These are phyloP conservation scores for Arachis hypogaea DNA, from an alignment of 306 rosid species.

Conservation along the genomic window DNA sequence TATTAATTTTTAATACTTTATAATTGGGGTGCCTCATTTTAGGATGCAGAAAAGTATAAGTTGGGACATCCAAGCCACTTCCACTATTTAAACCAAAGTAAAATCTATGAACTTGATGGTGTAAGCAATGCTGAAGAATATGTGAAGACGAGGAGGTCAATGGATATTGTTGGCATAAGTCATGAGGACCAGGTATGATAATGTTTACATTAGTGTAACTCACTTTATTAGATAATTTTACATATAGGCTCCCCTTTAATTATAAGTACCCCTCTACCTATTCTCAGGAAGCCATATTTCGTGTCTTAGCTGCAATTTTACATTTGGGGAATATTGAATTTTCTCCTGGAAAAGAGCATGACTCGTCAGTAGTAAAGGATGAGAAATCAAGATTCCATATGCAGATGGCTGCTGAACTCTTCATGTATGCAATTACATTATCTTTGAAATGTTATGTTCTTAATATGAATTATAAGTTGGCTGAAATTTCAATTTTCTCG, in stretches of 20 bases:
- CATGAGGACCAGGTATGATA: slow-evolving; percentile 77
- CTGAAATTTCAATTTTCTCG: slow-evolving; percentile 28
- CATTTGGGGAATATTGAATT: slow-evolving; percentile 93
- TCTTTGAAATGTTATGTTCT: slow-evolving; percentile 26
- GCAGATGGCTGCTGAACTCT: slow-evolving; percentile 81
- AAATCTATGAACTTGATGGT: slow-evolving; percentile 82
- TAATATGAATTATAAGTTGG: slow-evolving; percentile 20
- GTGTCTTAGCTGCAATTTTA: slow-evolving; percentile 86
- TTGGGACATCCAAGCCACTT: slow-evolving; percentile 84
- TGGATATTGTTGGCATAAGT: slow-evolving; percentile 93
- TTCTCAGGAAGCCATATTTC: slow-evolving; percentile 85
- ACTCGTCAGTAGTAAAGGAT: slow-evolving; percentile 79
- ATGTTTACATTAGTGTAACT: slow-evolving; percentile 23
- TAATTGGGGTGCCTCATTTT: slow-evolving; percentile 44
- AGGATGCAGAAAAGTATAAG: slow-evolving; percentile 91
- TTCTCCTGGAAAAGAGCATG: slow-evolving; percentile 96
- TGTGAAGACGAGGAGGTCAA: slow-evolving; percentile 83
- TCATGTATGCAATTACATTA: slow-evolving; percentile 64
- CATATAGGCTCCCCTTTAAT: slow-evolving; percentile 20
- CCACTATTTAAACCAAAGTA: slow-evolving; percentile 93
- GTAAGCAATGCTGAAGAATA: slow-evolving; percentile 89
- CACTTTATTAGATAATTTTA: slow-evolving; percentile 29
- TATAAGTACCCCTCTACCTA: slow-evolving; percentile 27
- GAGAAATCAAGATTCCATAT: slow-evolving; percentile 77
- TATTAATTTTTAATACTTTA: slow-evolving; percentile 35